phyloP scores from a whole-genome alignment of 1,284 basidiomycete genomes.

The Sanghuangporus weigelae region DNA sequence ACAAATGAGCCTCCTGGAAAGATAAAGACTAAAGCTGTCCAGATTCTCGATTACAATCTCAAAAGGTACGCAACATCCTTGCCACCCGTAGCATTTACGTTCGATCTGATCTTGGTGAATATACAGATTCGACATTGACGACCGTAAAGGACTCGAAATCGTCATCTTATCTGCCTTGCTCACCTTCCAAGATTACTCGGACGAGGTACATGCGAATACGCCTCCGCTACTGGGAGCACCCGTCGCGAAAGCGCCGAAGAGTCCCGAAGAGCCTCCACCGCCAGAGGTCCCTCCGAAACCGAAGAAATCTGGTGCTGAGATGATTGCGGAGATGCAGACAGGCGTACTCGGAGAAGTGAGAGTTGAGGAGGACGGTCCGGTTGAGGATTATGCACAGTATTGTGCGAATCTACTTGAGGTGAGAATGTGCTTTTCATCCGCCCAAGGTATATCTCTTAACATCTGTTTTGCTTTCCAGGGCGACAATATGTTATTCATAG shows the following conservation, averaged over 20 bases:
- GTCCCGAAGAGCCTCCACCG: slow-evolving; percentile 35
- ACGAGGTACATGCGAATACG: slow-evolving; percentile 41
- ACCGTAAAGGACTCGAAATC: slow-evolving; percentile 80
- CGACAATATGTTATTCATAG: slow-evolving; percentile 74
- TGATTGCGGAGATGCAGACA: slow-evolving; percentile 63
- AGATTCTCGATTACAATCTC: slow-evolving; percentile 78
- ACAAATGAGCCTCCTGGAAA: slow-evolving; percentile 69
- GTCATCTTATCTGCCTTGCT: slow-evolving; percentile 69
- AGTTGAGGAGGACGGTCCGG: slow-evolving; percentile 57
- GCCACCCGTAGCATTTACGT: not conserved
- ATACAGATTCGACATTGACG: slow-evolving; percentile 71
- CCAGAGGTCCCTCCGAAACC: slow-evolving; percentile 52
- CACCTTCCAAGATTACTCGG: slow-evolving; percentile 70
- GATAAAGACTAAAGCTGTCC: slow-evolving; percentile 61
- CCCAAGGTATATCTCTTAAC: not conserved
- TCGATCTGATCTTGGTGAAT: not conserved
- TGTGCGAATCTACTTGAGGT: slow-evolving; percentile 62
- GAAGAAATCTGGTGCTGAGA: slow-evolving; percentile 48
- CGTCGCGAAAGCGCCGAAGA: slow-evolving; percentile 6
- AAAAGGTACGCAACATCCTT: slow-evolving; percentile 43
- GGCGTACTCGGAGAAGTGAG: slow-evolving; percentile 71
- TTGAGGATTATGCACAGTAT: slow-evolving; percentile 65
- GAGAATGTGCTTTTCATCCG: slow-evolving; percentile 20
- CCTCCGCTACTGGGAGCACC: slow-evolving; percentile 17
- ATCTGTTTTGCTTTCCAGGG: slow-evolving; percentile 41